Conservation (phyloP, 345 rosid species). For the Eucalyptus erythrocorys region DNA sequence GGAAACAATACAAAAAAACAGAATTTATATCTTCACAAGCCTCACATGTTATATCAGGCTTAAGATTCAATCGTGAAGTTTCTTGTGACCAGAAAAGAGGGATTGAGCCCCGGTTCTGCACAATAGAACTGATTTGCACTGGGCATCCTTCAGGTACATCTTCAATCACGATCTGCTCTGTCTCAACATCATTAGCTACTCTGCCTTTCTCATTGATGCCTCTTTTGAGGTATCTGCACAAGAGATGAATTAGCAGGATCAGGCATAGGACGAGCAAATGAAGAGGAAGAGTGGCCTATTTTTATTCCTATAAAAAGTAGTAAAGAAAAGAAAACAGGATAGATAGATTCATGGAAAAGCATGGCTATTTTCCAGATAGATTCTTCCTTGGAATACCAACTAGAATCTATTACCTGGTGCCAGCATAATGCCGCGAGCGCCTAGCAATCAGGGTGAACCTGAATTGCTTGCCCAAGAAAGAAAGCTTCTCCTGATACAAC, state of each 20-base stretch:
- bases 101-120: conserved; percentile 93
- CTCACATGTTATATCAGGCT: conserved; percentile 90
- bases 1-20: background rate
- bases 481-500: conserved; percentile 43
- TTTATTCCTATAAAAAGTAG: background rate
- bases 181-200: conserved; percentile 99
- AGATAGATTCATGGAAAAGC: background rate
- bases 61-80: conserved; percentile 83
- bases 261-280: background rate
- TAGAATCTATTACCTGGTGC: conserved; percentile 58
- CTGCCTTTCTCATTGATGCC: conserved; percentile 97
- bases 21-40: background rate
- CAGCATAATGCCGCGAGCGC: conserved; percentile 95
- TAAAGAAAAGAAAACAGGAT: background rate
- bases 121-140: conserved; percentile 74
- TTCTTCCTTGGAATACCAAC: background rate
- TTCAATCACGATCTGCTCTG: conserved; percentile 90
- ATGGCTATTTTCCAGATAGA: background rate
- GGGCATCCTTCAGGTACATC: conserved; percentile 64
- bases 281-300: background rate
- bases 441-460: conserved; percentile 78
- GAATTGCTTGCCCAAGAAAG: conserved; percentile 53
- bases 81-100: conserved; percentile 99
- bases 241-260: background rate
- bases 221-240: conserved; percentile 68